A percentile compares a stretch with the other conserved stretches of the same genome.
Conservation (phyloP, 2,329 filamentous ascomycete species). For the Talaromyces sp. region DNA sequence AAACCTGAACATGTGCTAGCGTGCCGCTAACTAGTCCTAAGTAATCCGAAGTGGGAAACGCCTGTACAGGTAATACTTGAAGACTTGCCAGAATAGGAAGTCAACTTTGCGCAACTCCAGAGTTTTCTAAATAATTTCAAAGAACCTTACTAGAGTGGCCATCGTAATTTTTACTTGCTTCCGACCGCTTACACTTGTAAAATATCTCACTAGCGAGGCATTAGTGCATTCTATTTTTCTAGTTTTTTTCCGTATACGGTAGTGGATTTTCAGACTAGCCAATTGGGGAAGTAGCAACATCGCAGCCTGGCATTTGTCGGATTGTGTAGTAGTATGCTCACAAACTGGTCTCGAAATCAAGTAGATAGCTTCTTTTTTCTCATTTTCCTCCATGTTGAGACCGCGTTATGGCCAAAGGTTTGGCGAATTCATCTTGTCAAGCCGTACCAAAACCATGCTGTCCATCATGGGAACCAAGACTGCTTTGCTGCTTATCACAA, state of each 20-base stretch:
- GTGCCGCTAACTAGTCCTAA: background rate
- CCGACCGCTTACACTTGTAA: background rate
- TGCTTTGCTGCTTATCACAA: background rate
- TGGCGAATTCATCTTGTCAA: background rate
- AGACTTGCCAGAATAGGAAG: constrained; percentile 1
- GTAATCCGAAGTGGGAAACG: background rate
- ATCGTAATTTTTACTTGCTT: background rate
- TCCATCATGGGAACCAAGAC: background rate
- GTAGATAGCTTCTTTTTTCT: background rate
- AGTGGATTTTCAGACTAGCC: background rate
- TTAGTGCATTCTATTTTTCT: background rate
- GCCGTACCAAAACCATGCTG: background rate
- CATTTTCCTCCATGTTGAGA: background rate
- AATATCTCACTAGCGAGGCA: background rate
- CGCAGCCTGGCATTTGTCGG: background rate
- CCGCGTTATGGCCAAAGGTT: background rate
- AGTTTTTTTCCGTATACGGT: background rate
- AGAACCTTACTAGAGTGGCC: background rate
- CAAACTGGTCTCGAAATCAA: background rate
- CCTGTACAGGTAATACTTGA: constrained; percentile 2
- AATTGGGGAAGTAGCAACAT: background rate
- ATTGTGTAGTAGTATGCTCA: background rate
- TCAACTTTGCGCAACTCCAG: background rate
- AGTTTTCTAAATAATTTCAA: background rate
- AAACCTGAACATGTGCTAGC: background rate